These are phyloP conservation scores for Alternaria ethzedia DNA, from an alignment of 2,329 filamentous ascomycete species.

Conservation along the genomic window DNA sequence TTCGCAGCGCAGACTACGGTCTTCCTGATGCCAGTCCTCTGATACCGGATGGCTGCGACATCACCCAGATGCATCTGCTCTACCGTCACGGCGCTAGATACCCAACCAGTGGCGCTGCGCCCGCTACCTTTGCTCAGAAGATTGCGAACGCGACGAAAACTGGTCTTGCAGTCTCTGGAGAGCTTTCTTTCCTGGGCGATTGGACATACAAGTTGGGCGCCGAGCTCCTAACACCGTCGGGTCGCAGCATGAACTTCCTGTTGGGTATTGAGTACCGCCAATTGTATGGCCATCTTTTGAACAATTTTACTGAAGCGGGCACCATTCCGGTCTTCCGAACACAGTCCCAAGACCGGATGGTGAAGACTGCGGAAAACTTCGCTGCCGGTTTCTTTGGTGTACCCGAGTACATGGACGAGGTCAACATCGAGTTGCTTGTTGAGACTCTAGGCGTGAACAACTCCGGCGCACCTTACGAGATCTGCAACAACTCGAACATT, in stretches of 20 bases:
- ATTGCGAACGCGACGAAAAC: constrained; percentile 34
- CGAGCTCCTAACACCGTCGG: constrained; percentile 39
- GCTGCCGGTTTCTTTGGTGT: constrained; percentile 43
- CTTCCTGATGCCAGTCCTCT: constrained; percentile 34
- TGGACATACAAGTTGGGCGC: constrained; percentile 42
- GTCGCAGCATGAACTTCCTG: constrained; percentile 49
- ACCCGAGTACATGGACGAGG: constrained; percentile 36
- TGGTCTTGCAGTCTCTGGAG: constrained; percentile 31
- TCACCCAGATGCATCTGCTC: constrained; percentile 38
- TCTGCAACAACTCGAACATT: constrained; percentile 40
- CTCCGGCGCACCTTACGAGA: constrained; percentile 37
- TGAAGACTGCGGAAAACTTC: constrained; percentile 42
- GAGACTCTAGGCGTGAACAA: constrained; percentile 36
- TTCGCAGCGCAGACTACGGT: constrained; percentile 37
- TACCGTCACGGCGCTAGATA: constrained; percentile 42
- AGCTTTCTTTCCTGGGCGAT: constrained; percentile 32
- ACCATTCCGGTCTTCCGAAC: constrained; percentile 50
- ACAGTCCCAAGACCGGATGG: constrained; percentile 41
- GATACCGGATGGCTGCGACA: constrained; percentile 32
- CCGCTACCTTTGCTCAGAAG: constrained; percentile 33
- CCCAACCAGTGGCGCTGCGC: constrained; percentile 35
- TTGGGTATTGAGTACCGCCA: constrained; percentile 51
- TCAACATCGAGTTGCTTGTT: constrained; percentile 40
- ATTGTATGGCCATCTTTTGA: constrained; percentile 52
- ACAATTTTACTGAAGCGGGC: constrained; percentile 50